phyloP scores from a whole-genome alignment of 2,329 filamentous ascomycete genomes.

The Curvularia sp. region DNA sequence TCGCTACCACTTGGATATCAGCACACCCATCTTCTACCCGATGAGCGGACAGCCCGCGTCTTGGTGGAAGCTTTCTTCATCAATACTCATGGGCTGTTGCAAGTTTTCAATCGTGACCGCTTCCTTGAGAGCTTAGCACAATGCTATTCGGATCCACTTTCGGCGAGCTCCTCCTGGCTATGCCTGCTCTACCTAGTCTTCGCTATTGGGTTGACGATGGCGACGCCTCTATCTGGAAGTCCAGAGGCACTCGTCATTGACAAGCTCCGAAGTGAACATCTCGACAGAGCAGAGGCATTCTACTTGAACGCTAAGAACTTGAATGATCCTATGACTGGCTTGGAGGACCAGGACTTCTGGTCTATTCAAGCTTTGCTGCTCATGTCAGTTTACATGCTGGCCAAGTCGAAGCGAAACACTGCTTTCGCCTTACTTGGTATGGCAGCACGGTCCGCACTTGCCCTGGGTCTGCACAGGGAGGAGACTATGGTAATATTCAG shows the following conservation, averaged over 20 bases:
- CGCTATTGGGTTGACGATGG: constrained; percentile 68
- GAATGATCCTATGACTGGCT: constrained; percentile 57
- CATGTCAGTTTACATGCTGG: constrained; percentile 70
- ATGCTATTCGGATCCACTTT: constrained; percentile 64
- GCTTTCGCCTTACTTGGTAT: constrained; percentile 68
- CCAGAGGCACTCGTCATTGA: constrained; percentile 61
- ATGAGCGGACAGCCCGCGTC: constrained; percentile 61
- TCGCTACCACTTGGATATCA: constrained; percentile 56
- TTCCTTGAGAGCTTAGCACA: constrained; percentile 61
- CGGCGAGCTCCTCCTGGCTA: constrained; percentile 59
- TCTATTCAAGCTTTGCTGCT: constrained; percentile 69
- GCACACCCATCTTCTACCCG: constrained; percentile 63
- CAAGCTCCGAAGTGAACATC: constrained; percentile 58
- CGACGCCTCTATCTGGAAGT: constrained; percentile 60
- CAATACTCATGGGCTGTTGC: constrained; percentile 68
- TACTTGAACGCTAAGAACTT: constrained; percentile 66
- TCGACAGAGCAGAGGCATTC: constrained; percentile 67
- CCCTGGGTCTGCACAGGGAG: constrained; percentile 68
- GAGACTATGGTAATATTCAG: constrained; percentile 65
- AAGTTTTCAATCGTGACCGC: constrained; percentile 62
- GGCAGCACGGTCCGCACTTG: constrained; percentile 68
- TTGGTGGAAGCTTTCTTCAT: constrained; percentile 67
- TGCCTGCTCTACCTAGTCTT: constrained; percentile 69
- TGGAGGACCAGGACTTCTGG: constrained; percentile 71
- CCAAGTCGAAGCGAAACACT: constrained; percentile 67